These are phyloP conservation scores for Rosa multiflora DNA, from an alignment of 306 rosid species.

Conservation along the genomic window DNA sequence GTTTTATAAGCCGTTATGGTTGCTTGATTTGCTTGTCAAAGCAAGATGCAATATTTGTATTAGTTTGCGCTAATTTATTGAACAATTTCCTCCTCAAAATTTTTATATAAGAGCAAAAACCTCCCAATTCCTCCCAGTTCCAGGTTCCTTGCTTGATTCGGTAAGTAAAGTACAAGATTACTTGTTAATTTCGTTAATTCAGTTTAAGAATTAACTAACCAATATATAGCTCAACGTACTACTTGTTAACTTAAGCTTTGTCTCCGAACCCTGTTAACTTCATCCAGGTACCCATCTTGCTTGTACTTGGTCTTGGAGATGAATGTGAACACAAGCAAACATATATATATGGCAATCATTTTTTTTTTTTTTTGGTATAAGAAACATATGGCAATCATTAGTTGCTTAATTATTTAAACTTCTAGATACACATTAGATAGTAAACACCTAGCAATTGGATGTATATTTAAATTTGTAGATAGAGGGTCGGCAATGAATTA, in stretches of 20 bases:
- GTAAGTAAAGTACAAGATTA: background rate
- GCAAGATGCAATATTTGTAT: too few relatives aligned
- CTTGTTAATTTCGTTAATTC: background rate
- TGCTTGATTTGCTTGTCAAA: too few relatives aligned
- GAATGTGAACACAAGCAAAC: slow-evolving; percentile 1
- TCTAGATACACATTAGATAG: background rate
- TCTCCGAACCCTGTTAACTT: background rate
- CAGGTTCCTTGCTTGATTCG: background rate
- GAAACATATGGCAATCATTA: background rate
- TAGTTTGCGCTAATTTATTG: too few relatives aligned
- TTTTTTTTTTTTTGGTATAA: too few relatives aligned
- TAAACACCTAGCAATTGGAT: background rate
- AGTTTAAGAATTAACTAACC: background rate
- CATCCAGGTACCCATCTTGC: background rate
- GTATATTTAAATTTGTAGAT: background rate
- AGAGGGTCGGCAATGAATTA: background rate
- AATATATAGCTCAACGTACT: slow-evolving; percentile 1
- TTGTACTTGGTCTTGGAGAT: background rate
- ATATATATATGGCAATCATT: background rate
- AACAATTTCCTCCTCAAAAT: too few relatives aligned
- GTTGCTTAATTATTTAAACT: background rate
- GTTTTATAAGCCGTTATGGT: too few relatives aligned
- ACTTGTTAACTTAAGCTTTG: background rate
- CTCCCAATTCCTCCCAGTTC: background rate
- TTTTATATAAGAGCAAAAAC: too few relatives aligned